A percentile compares a stretch with the other conserved stretches of the same genome.
Evolutionary conservation across 805 yeast species (phyloP).

Genomic region (Candida insectalens): DNA sequence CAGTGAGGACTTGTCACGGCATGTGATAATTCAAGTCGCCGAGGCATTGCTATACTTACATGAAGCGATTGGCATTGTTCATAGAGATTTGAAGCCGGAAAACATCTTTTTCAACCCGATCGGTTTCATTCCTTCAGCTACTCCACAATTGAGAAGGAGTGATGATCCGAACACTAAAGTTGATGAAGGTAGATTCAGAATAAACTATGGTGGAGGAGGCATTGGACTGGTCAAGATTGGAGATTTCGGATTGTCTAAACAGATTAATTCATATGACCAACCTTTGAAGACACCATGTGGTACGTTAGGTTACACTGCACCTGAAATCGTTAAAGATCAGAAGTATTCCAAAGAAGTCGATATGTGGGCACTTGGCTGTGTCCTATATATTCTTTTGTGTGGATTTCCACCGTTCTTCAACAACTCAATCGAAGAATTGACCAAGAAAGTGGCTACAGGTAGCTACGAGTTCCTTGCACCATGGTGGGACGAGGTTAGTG

Average conservation of each 20-base stretch:
- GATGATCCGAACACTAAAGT: constrained; percentile 63
- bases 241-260: constrained; percentile 91
- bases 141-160: constrained; percentile 37
- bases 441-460: constrained; percentile 73
- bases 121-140: constrained; percentile 33
- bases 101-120: constrained; percentile 60
- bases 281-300: constrained; percentile 87
- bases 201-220: constrained; percentile 86
- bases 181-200: constrained; percentile 81
- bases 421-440: constrained; percentile 62
- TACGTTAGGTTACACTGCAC: constrained; percentile 97
- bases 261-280: constrained; percentile 49
- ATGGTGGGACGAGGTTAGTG: constrained; percentile 83
- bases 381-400: constrained; percentile 82
- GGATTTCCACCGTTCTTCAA: constrained; percentile 98
- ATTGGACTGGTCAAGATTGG: constrained; percentile 87
- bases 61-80: constrained; percentile 67
- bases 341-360: constrained; percentile 89
- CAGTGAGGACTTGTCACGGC: constrained; percentile 62
- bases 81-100: constrained; percentile 78
- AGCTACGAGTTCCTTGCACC: constrained; percentile 69
- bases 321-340: constrained; percentile 93
- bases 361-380: constrained; percentile 99
- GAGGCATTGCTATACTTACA: constrained; percentile 62
- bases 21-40: constrained; percentile 64